These are phyloP conservation scores for Pestalotiopsis sp. DNA, from an alignment of 2,329 filamentous ascomycete genomes.

Conservation along the genomic window DNA sequence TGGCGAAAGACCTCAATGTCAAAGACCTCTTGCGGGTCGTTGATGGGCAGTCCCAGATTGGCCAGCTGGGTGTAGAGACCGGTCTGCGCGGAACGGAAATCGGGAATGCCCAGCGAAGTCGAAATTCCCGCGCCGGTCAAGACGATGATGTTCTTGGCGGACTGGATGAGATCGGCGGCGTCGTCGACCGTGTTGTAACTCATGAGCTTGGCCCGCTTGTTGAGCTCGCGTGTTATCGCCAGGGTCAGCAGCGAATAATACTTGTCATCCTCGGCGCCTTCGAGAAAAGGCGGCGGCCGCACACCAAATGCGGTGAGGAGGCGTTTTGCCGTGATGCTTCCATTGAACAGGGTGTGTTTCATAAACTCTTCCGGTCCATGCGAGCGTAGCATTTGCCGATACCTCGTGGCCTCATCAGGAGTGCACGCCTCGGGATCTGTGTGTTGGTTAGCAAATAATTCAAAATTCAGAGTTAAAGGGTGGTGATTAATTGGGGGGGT, in stretches of 20 bases:
- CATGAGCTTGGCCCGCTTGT: slow-evolving; percentile 75
- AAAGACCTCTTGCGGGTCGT: slow-evolving; percentile 92
- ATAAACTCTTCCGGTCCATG: slow-evolving; percentile 80
- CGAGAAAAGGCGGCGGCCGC: slow-evolving; percentile 70
- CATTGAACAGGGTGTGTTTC: slow-evolving; percentile 66
- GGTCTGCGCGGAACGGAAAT: slow-evolving; percentile 91
- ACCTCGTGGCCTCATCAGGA: slow-evolving; percentile 66
- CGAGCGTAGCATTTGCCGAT: slow-evolving; percentile 70
- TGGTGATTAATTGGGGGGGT: too few relatives aligned
- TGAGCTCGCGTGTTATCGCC: slow-evolving; percentile 77
- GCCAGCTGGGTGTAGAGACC: slow-evolving; percentile 86
- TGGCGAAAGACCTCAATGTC: slow-evolving; percentile 84
- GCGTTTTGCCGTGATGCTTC: slow-evolving; percentile 74
- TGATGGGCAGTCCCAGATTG: slow-evolving; percentile 67
- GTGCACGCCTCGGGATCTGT: slow-evolving; percentile 28
- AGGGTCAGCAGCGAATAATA: slow-evolving; percentile 76
- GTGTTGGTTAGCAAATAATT: background rate
- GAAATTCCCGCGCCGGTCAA: slow-evolving; percentile 96
- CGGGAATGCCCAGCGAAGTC: slow-evolving; percentile 92
- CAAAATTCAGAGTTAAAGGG: too few relatives aligned
- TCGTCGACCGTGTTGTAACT: slow-evolving; percentile 87
- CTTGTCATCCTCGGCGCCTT: slow-evolving; percentile 69
- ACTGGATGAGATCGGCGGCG: slow-evolving; percentile 73
- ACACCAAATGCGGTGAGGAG: slow-evolving; percentile 86
- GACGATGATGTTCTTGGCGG: slow-evolving; percentile 82